A percentile compares a stretch with the other conserved stretches of the same genome.
Conservation (phyloP, 768 basidiomycete species). For the Rhizopogon rudus region DNA sequence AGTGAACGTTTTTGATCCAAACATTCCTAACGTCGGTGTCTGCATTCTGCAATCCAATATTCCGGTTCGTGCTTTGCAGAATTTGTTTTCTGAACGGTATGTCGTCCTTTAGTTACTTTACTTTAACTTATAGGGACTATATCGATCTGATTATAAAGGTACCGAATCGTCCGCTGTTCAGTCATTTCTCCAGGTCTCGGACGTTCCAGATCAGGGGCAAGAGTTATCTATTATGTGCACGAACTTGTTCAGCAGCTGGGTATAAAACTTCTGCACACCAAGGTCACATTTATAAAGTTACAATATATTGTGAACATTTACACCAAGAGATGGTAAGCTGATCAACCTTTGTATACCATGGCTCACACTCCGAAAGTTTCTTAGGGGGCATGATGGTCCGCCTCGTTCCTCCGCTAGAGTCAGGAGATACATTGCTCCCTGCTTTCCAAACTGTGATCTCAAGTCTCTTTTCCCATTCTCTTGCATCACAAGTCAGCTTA, state of each 20-base stretch:
- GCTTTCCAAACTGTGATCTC: slow-evolving; percentile 61
- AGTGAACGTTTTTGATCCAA: slow-evolving; percentile 41
- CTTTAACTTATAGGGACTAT: neutral
- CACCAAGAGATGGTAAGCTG: slow-evolving; percentile 51
- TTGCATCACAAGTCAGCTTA: slow-evolving; percentile 60
- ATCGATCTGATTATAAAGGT: slow-evolving; percentile 20
- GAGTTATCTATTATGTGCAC: slow-evolving; percentile 65
- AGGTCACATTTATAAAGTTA: slow-evolving; percentile 42
- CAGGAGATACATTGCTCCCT: slow-evolving; percentile 45
- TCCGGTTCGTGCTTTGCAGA: too few species aligned
- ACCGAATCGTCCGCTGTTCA: slow-evolving; percentile 45
- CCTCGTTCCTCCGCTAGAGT: slow-evolving; percentile 63
- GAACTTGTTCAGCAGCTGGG: slow-evolving; percentile 56
- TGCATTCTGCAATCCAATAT: slow-evolving; percentile 45
- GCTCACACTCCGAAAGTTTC: slow-evolving; percentile 15
- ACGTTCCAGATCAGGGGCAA: slow-evolving; percentile 45
- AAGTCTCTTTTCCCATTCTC: slow-evolving; percentile 65
- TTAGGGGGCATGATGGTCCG: slow-evolving; percentile 35
- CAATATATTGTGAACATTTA: slow-evolving; percentile 49
- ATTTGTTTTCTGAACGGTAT: slow-evolving; percentile 47
- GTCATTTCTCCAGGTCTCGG: slow-evolving; percentile 57
- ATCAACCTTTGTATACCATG: slow-evolving; percentile 1
- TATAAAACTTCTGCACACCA: slow-evolving; percentile 59
- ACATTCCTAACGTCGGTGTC: slow-evolving; percentile 71
- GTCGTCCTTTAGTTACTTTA: slow-evolving; percentile 14